Evolutionary conservation across 306 rosid genomes (phyloP).

Genomic region (Quercus variabilis): DNA sequence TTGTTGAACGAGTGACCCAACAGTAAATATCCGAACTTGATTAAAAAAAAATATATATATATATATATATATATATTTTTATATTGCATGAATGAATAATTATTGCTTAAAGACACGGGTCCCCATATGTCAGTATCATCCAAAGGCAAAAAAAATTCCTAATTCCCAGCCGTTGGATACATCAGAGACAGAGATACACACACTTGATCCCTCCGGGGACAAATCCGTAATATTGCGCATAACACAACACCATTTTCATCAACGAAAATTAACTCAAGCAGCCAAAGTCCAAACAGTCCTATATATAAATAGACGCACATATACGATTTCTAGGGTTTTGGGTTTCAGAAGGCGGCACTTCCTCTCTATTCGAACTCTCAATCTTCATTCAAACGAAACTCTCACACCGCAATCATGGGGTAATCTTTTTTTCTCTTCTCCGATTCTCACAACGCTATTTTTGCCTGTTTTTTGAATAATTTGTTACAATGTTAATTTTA

Average conservation of each 20-base stretch:
- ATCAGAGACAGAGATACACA: too few species aligned
- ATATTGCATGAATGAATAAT: too few species aligned
- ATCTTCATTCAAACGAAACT: constrained; percentile 9
- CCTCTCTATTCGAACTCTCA: neutral
- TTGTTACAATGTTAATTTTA: neutral
- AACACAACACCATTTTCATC: neutral
- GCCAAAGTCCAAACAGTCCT: neutral
- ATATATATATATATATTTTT: too few species aligned
- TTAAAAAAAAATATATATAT: too few species aligned
- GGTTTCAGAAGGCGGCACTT: constrained; percentile 29
- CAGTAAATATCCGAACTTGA: too few species aligned
- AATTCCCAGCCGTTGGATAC: too few species aligned
- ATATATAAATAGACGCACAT: neutral
- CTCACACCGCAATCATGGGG: constrained; percentile 43
- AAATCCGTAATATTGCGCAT: neutral
- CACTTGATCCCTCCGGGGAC: neutral
- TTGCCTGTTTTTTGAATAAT: neutral
- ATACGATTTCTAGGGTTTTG: neutral
- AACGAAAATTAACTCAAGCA: neutral
- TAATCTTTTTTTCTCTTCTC: neutral
- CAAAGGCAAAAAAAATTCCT: too few species aligned
- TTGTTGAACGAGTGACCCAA: too few species aligned
- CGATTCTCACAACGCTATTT: neutral
- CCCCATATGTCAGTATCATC: too few species aligned
- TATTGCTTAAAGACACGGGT: too few species aligned